phyloP scores from a whole-genome alignment of 768 basidiomycete genomes.

The Psilocybe cubensis region DNA sequence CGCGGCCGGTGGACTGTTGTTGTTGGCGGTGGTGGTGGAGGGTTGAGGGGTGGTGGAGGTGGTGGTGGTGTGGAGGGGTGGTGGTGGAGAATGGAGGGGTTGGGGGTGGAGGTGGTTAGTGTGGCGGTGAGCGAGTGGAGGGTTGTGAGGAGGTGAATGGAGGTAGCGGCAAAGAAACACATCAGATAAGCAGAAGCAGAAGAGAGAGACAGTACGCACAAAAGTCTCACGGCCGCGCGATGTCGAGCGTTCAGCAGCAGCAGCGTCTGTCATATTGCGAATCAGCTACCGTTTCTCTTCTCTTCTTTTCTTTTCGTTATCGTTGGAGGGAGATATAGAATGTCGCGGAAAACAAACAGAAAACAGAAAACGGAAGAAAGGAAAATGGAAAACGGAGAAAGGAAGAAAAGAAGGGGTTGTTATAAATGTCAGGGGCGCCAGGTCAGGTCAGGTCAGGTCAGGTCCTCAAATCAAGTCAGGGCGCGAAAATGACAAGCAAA shows the following conservation, averaged over 20 bases:
- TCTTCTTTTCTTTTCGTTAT: too few species aligned
- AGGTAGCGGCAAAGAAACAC: neutral
- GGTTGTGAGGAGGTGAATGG: too few species aligned
- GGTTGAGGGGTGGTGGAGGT: neutral
- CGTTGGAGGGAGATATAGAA: too few species aligned
- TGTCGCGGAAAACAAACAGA: too few species aligned
- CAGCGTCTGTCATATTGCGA: constrained; percentile 25
- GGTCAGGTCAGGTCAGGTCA: too few species aligned
- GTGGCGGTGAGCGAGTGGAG: too few species aligned
- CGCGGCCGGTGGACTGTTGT: constrained; percentile 65
- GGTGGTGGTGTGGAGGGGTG: neutral
- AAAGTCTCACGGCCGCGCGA: constrained; percentile 65
- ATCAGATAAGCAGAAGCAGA: neutral
- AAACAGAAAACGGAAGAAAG: too few species aligned
- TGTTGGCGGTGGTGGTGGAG: neutral
- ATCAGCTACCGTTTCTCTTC: neutral
- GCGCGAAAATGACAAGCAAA: too few species aligned
- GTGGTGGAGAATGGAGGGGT: neutral
- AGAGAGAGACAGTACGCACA: constrained; percentile 38
- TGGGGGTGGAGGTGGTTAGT: neutral
- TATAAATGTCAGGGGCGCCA: too few species aligned
- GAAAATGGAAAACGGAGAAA: too few species aligned
- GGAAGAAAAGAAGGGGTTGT: too few species aligned
- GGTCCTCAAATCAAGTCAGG: too few species aligned
- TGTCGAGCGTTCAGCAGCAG: constrained; percentile 56